These are phyloP conservation scores for Monosporascus cannonballus DNA, from an alignment of 2,329 filamentous ascomycete species.

Conservation along the genomic window DNA sequence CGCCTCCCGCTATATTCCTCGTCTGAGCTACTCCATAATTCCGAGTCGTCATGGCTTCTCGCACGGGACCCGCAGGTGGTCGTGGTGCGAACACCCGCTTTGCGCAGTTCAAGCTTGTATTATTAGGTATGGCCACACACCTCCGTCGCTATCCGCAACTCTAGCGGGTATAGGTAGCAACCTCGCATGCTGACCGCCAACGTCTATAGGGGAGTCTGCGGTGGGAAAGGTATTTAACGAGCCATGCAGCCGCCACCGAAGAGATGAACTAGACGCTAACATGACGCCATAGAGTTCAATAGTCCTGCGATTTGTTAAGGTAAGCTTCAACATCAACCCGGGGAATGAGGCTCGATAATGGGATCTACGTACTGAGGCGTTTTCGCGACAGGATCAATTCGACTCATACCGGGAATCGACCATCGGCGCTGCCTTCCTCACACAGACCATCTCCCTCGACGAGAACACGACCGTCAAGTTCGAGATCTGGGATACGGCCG, in stretches of 20 bases:
- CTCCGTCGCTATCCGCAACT: conserved; percentile 3
- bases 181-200: conserved; percentile 30
- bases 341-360: too few relatives aligned
- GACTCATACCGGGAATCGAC: conserved; percentile 95
- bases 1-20: too few relatives aligned
- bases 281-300: conserved; percentile 70
- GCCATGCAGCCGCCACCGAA: conserved; percentile 6
- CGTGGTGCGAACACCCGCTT: conserved; percentile 74
- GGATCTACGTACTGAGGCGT: not conserved
- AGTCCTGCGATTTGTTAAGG: conserved; percentile 97
- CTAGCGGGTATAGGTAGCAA: not conserved
- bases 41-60: conserved; percentile 66
- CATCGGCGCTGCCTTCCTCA: conserved; percentile 96
- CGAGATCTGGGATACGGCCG: conserved; percentile 98
- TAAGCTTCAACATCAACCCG: conserved; percentile 33
- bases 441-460: conserved; percentile 96
- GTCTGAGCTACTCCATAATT: conserved; percentile 11
- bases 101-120: conserved; percentile 97
- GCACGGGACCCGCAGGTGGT: conserved; percentile 59
- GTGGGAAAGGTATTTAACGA: conserved; percentile 77
- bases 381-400: conserved; percentile 77
- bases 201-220: conserved; percentile 77
- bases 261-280: conserved; percentile 20
- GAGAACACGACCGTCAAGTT: conserved; percentile 99
- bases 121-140: conserved; percentile 65